Base-by-base conservation (phyloP, 495 filamentous ascomycete species). In the Aspergillus homomorphus region DNA sequence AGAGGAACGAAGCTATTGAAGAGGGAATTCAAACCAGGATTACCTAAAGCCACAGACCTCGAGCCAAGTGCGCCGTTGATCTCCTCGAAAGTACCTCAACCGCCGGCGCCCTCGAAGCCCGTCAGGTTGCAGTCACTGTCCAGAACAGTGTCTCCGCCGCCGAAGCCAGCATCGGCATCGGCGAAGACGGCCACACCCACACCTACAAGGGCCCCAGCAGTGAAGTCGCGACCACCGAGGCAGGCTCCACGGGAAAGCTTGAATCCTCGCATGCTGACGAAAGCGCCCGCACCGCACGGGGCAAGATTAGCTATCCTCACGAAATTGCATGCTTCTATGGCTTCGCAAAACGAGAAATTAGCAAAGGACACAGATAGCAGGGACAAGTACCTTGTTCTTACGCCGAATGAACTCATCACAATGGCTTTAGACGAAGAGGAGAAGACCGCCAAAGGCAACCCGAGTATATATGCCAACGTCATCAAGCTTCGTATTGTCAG, bases 371-470 rank as follows among this genome's bases (percentile, higher is more conserved):
- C 82, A 28, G 83, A 86, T 45, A 61, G 79, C 16, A 77, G 77
- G 24, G 84, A 84, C 51, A 81, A 77, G 41, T 80, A 75, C 21
- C 71, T 93, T 12, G 57, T 85, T 12, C 73, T 94, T 3, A 85
- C 81, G 2, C 70, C 83, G 0, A 83, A 91, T 62, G 85, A 90
- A 57, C 75, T 98, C 21, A 84, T 96, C 8, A 82, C 81, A 42
- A 82, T 89, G 70, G 87, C 90, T 2, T 75, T 97, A 2, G 91
- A 97, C 60, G 86, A 92, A 54, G 94, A 99, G 71, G 86, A 96
- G 65, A 86, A 83, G 54, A 70, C 86, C 23, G 91, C 92, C 1
- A 82, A 71, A 8, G 82, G 85, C 14, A 84, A 84, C 55, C 74
- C 79, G 0, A 62, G 74, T 19, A 84, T 97, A 60, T 98, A 99